Evolutionary conservation across 2,329 filamentous ascomycete species (phyloP), one percentile per base, ranked within the genome.

Genomic region (Parafenestella ontariensis): DNA sequence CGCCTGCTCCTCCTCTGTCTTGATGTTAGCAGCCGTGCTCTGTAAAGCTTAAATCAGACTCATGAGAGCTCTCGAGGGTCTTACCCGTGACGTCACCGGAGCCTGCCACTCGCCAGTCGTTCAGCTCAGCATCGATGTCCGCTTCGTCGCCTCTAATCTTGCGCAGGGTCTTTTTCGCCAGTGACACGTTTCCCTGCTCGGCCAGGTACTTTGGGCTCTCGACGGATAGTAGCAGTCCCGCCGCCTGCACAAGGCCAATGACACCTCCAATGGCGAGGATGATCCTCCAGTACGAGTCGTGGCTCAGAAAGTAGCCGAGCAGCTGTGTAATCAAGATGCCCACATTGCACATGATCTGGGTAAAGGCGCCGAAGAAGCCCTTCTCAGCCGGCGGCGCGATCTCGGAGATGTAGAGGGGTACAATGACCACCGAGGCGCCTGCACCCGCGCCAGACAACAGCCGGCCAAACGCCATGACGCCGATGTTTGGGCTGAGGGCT

Each of bases 391-490:
- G 76, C 34, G 94, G 95, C 0, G 93, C 89, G 23, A 97, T 85
- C 76, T 99, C 95, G 41, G 92, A 93, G 64, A 99, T 92, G 79
- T 96, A 99, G 18, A 99, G 85, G 0, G 95, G 95, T 2, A 96
- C 92, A 31, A 97, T 91, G 18, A 99, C 95, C 2, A 95, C 94
- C 1, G 92, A 87, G 2, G 92, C 91, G 20, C 95, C 95, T 5
- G 92, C 92, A 6, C 91, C 93, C 1, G 96, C 73, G 10, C 95
- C 95, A 8, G 90, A 89, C 13, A 98, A 72, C 20, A 96, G 80
- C 20, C 95, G 85, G 5, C 94, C 95, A 15, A 90, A 58, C 0
- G 85, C 84, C 76, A 99, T 81, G 26, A 89, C 72, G 2, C 82
- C 76, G 17, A 96, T 88, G 34, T 83, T 86, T 2, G 82, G 79